Base-by-base conservation (phyloP, 176 grass and related monocot genomes). In the Hsuehochloa calcarea region DNA sequence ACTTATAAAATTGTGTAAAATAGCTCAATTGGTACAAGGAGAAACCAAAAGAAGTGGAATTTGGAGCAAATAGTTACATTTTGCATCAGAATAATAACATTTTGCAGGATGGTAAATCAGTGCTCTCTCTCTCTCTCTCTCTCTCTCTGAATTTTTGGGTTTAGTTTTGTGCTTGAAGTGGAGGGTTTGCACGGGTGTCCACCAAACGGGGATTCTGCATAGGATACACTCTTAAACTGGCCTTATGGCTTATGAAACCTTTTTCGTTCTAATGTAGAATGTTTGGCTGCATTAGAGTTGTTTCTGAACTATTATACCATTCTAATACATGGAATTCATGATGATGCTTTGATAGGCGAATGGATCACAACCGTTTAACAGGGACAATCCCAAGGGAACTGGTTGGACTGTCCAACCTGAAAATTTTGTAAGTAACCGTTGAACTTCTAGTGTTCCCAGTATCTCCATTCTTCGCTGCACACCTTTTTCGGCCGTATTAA, bases 331-430 rank as follows among this genome's bases (percentile, higher is more conserved):
- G 63, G 27, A 22, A 67, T 76, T 20, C n/a, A 61, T 79, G 40
- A n/a, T 14, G 45, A 15, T 79, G 49, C 45, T 88, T 87, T 40
- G 22, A 1, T 49, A 94, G 93, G 80, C 79, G 89, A 13, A 74
- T 98, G 6, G 94, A 93, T 69, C 80, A 93, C 87, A 98, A 95
- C 79, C 83, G 43, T 19, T 78, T 98, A 65, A 89, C 77, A 6
- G 95, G 95, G 29, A 89, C 83, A 31, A 93, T 98, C 86, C 95
- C 93, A 46, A 87, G 77, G 72, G 95, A 93, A 61, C 85, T 98
- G 25, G 64, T 37, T 44, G 64, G 35, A 74, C 68, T 92, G 39
- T 46, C 82, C 74, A 80, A 34, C 49, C 73, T 93, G 3, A 73
- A 12, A 67, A 64, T 79, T 9, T 54, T 87, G 95, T 95, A 89